Evolutionary conservation across 2,329 filamentous ascomycete species (phyloP), one percentile per base, ranked within the genome.

Genomic region (Colletotrichum simmondsii): DNA sequence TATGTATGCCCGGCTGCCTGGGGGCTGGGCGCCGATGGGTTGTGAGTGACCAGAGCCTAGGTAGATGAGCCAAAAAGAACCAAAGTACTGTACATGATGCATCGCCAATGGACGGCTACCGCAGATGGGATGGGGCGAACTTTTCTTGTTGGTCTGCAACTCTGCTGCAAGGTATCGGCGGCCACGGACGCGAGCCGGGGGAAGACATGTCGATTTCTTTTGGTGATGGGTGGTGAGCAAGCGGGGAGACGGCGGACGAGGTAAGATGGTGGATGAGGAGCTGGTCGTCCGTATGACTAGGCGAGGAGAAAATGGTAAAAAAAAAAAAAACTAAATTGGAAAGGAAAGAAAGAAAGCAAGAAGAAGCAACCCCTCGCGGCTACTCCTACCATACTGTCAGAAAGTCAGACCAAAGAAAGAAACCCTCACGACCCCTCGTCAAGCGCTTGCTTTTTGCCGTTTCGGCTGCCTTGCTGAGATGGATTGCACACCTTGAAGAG

Each of bases 41-140:
- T 19, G 19, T 49, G 42, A 19, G 16, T n/a, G 28, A 24, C 60
- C 30, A 53, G 60, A 59, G 46, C 37, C 37, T 42, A 42, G 37
- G 6, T 42, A 42, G 37, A 42, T 42, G 35, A n/a, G n/a, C 16
- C 16, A 37, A 69, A 32, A 32, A 16, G 26, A 37, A 59, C 54
- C 65, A 69, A 69, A 64, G 65, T 72, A 72, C 65, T 54, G 66
- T 59, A 59, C 69, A 56, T 56, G 19, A 49, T 37, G 49, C 67
- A 54, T 58, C 24, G 49, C 53, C 67, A 60, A 60, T 66, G 28
- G 62, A 24, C 32, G 12, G 54, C 32, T 54, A 46, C 30, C 30
- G 32, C 62, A 65, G 35, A 42, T 19, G 19, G 19, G 19, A 30
- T 16, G 42, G 28, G 19, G 19, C 12, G 4, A 59, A 52, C 52